Base-by-base conservation (phyloP, 495 filamentous ascomycete genomes). In the Penicillium psychrofluorescens region DNA sequence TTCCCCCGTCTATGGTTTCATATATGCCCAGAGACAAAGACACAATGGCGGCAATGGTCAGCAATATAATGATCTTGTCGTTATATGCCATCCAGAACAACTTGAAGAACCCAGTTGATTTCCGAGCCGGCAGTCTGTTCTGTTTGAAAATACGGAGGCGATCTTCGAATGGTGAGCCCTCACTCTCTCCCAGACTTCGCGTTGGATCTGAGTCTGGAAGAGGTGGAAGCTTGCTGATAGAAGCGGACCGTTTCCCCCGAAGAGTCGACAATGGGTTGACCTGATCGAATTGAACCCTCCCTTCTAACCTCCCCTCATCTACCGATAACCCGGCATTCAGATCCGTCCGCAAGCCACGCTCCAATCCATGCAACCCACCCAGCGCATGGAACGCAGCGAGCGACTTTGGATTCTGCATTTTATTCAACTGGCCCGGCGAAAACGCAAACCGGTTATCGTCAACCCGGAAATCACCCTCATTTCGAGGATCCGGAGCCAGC, bases 71-170 rank as follows among this genome's bases (percentile, higher is more conserved):
- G 14, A 94, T 85, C 48, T 88, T 88, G 65, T 94, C 88, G 54
- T 91, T 88, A 58, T 88, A 90, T 8, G 86, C 87, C 55, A 84
- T 81, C 87, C 87, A 94, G 57, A 90, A 82, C 30, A 91, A 51
- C 52, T 81, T 75, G 47, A 84, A 71, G 41, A 94, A 75, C 35
- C 68, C 80, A 45, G 87, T 84, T 28, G 83, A 77, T 53, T 90
- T 85, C 58, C 86, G 84, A 43, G 72, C 76, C 0, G 88, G 88
- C 14, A 94, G 58, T 40, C 78, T 63, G 52, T 94, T 94, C 58
- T 88, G 79, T 40, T 72, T 74, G 63, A 77, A 94, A 13, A 90
- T 70, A 30, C 84, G 75, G 54, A 84, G 81, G 44, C 88, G 73
- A 50, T 86, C 83, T 8, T 75, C 64, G 43, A 82, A 88, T 11